Evolutionary conservation across 805 yeast genomes (phyloP), one percentile per base, ranked within the genome.

Genomic region (Nakazawaea laoshanensis): DNA sequence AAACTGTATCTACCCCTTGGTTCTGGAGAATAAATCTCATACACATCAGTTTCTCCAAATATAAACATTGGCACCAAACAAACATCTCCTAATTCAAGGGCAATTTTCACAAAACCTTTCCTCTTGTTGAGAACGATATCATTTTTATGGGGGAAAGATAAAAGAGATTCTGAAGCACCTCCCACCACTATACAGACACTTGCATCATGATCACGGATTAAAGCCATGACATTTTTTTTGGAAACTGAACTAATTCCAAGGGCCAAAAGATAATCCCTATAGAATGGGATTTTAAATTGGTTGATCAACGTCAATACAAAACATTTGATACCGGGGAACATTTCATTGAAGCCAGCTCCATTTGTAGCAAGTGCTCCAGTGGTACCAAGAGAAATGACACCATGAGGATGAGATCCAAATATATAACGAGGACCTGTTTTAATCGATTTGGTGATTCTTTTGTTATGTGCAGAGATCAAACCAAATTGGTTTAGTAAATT

Each of bases 341-440:
- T 42, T 14, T 67, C 54, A 14, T 72, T 61, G 67, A 82, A 79
- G 16, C 71, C 66, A 4, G 86, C 77, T 15, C 94, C 89, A 39
- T 88, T 87, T 4, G 94, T 83, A 0, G 80, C 86, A 41, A 88
- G 61, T 0, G 79, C 77, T 1, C 95, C 95, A 52, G 88, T 77
- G 1, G 80, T 88, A 3, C 96, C 96, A 70, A 88, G 67, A 1
- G 95, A 83, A 9, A 88, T 87, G 11, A 89, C 88, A 0, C 98
- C 98, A 53, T 92, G 98, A 0, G 98, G 98, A 54, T 88, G 96
- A 48, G 85, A 79, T 0, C 96, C 94, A 56, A 89, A 89, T 2
- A 89, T 73, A 53, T 92, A 89, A 23, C 80, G 61, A 2, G 85
- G 88, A 0, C 86, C 89, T 3, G 74, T 57, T 30, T 66, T 47